These are phyloP conservation scores for Agrocybe praecox DNA, from an alignment of 768 basidiomycete genomes.

Conservation along the genomic window DNA sequence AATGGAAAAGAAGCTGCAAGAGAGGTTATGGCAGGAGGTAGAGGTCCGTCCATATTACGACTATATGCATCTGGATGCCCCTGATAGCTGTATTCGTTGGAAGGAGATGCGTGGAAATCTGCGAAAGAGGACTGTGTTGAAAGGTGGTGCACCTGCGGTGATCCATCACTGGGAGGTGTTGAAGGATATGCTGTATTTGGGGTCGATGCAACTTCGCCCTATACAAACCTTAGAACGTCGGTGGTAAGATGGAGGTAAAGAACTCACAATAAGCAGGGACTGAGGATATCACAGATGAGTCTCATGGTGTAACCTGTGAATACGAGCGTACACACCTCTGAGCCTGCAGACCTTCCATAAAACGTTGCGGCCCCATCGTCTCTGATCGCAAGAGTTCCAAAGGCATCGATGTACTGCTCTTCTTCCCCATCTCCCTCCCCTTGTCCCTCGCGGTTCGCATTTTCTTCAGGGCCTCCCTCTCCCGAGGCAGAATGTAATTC, in stretches of 20 bases:
- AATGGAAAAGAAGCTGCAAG: constrained; percentile 50
- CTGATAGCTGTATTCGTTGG: neutral
- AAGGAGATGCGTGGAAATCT: constrained; percentile 5
- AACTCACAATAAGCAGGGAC: constrained; percentile 60
- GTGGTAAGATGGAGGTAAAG: neutral
- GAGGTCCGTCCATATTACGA: constrained; percentile 8
- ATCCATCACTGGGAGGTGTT: constrained; percentile 9
- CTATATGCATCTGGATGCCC: neutral
- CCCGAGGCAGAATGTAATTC: constrained; percentile 59
- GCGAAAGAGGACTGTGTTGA: constrained; percentile 6
- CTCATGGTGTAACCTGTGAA: neutral
- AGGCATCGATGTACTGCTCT: constrained; percentile 63
- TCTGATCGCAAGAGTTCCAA: constrained; percentile 69
- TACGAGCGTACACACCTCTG: constrained; percentile 52
- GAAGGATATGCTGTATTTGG: constrained; percentile 9
- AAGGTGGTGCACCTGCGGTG: constrained; percentile 3
- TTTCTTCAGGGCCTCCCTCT: constrained; percentile 23
- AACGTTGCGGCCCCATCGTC: constrained; percentile 74
- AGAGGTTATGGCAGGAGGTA: constrained; percentile 24
- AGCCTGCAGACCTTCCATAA: constrained; percentile 72
- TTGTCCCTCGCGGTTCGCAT: constrained; percentile 17
- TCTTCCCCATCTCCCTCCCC: constrained; percentile 39
- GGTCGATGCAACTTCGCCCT: constrained; percentile 36
- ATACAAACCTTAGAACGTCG: neutral
- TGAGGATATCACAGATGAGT: constrained; percentile 19